Conservation (phyloP, 345 rosid genomes). For the Trapa incisa region DNA sequence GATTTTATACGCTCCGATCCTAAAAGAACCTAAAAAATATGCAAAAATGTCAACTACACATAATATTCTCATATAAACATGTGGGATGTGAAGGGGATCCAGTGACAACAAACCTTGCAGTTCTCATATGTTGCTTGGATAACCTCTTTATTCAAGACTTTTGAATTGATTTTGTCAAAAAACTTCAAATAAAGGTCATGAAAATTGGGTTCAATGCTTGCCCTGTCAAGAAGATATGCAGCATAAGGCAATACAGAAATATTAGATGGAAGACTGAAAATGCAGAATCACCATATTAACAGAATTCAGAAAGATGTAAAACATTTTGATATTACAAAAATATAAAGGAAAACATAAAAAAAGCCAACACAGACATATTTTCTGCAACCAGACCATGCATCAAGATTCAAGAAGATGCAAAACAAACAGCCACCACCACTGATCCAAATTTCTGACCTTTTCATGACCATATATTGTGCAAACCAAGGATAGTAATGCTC, state of each 20-base stretch:
- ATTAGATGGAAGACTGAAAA: background rate
- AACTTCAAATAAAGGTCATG: conserved; percentile 93
- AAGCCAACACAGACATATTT: background rate
- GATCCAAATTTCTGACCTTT: conserved; percentile 39
- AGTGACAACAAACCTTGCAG: conserved; percentile 62
- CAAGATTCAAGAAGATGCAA: background rate
- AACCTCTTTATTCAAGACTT: conserved; percentile 72
- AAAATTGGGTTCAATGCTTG: conserved; percentile 96
- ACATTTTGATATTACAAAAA: background rate
- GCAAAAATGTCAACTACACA: background rate
- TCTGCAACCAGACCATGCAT: background rate
- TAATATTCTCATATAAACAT: conserved; percentile 2
- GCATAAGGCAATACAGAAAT: background rate
- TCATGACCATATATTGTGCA: conserved; percentile 98
- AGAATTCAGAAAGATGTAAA: background rate
- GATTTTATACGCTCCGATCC: conserved; percentile 97
- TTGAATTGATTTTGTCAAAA: conserved; percentile 73
- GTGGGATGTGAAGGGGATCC: background rate
- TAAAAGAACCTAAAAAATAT: conserved; percentile 61
- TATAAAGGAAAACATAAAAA: background rate
- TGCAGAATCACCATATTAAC: background rate
- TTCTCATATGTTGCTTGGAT: conserved; percentile 85
- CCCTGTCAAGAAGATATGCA: conserved; percentile 34
- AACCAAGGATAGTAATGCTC: conserved; percentile 91
- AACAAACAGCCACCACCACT: conserved; percentile 1